A percentile compares a stretch with the other conserved stretches of the same genome.
phyloP scores from a whole-genome alignment of 345 rosid species.

The Gossypium stocksii region DNA sequence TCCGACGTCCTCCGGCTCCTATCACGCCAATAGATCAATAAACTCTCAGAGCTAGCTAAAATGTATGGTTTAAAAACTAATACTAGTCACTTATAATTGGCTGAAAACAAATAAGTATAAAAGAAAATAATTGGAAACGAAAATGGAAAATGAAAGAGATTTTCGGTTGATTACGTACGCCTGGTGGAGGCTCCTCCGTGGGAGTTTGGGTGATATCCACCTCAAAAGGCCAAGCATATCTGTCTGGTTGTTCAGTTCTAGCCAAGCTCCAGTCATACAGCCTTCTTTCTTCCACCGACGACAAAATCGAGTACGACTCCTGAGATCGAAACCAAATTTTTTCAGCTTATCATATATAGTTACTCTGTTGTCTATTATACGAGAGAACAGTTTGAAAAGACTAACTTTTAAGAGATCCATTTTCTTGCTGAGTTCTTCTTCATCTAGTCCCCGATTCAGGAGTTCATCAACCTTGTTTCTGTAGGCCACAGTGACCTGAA shows the following conservation, averaged over 20 bases:
- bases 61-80: not conserved
- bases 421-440: conserved; percentile 42
- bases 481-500: conserved; percentile 51
- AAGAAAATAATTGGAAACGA: not conserved
- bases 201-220: conserved; percentile 46
- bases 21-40: conserved; percentile 10
- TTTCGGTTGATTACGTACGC: conserved; percentile 24
- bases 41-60: not conserved
- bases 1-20: conserved; percentile 74
- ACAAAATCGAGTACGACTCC: conserved; percentile 70
- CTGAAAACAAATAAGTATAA: not conserved
- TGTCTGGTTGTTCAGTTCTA: conserved; percentile 51
- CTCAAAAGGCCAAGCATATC: conserved; percentile 75
- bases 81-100: not conserved
- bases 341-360: not conserved
- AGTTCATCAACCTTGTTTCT: conserved; percentile 44
- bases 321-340: conserved; percentile 5
- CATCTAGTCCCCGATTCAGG: conserved; percentile 49
- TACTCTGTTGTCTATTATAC: not conserved
- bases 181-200: conserved; percentile 50
- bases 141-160: not conserved
- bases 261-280: conserved; percentile 93
- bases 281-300: conserved; percentile 67
- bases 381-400: not conserved
- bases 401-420: conserved; percentile 56